phyloP scores from a whole-genome alignment of 352 stramenopile genomes.

The Globisporangium mamillatum region DNA sequence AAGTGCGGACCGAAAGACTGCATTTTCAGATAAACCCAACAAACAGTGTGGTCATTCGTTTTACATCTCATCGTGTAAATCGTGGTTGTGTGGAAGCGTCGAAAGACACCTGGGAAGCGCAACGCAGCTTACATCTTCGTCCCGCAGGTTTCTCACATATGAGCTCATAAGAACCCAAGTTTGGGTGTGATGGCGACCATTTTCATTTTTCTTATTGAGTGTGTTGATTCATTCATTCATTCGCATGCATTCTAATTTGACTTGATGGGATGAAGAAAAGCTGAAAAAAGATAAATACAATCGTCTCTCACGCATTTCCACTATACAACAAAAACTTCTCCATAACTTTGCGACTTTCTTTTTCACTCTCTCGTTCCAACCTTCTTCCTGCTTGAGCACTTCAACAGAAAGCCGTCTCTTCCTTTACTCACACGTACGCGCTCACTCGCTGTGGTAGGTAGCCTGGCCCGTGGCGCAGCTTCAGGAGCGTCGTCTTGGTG shows the following conservation, averaged over 20 bases:
- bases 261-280: neutral
- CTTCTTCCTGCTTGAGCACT: constrained; percentile 27
- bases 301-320: constrained; percentile 8
- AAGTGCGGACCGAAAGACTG: neutral
- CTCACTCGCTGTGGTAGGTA: constrained; percentile 76
- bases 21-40: constrained; percentile 8
- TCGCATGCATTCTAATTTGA: neutral
- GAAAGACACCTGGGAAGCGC: too few species aligned
- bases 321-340: constrained; percentile 1
- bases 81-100: too few species aligned
- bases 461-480: constrained; percentile 77
- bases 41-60: neutral
- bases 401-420: constrained; percentile 18
- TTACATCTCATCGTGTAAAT: too few species aligned
- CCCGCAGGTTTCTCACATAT: too few species aligned
- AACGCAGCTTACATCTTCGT: too few species aligned
- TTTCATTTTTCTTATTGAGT: neutral
- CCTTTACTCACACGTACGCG: constrained; percentile 43
- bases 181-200: neutral
- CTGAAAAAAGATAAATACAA: constrained; percentile 12
- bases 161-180: too few species aligned
- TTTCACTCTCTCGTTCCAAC: constrained; percentile 2
- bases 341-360: neutral
- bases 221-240: neutral
- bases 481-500: constrained; percentile 84